phyloP scores from a whole-genome alignment of 2,329 filamentous ascomycete species.

The Acrodontium crateriforme region DNA sequence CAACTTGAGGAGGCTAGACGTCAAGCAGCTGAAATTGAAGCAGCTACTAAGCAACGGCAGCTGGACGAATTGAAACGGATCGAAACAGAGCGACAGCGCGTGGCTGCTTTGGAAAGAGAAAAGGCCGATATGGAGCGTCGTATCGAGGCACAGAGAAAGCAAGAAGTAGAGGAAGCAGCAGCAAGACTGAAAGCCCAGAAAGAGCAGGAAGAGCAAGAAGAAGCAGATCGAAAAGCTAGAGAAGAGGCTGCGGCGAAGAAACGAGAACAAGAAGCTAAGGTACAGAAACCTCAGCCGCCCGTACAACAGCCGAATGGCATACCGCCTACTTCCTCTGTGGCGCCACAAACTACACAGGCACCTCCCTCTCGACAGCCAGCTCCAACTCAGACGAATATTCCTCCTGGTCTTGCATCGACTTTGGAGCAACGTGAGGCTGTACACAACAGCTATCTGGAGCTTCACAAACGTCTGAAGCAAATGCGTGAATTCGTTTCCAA shows the following conservation, averaged over 20 bases:
- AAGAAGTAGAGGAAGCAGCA: constrained; percentile 17
- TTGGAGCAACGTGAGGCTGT: constrained; percentile 24
- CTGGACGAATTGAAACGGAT: constrained; percentile 16
- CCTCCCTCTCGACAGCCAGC: background rate
- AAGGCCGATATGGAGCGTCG: constrained; percentile 10
- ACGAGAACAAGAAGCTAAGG: constrained; percentile 15
- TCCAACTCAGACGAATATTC: background rate
- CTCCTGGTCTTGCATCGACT: background rate
- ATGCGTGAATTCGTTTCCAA: constrained; percentile 40
- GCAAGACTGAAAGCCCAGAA: constrained; percentile 12
- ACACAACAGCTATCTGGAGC: constrained; percentile 36
- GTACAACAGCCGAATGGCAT: no score
- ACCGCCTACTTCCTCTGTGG: no score
- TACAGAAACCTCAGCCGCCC: constrained; percentile 1
- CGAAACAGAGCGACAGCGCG: constrained; percentile 9
- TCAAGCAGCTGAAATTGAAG: constrained; percentile 31
- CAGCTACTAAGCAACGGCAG: constrained; percentile 23
- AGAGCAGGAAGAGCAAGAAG: constrained; percentile 12
- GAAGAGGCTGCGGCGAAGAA: constrained; percentile 12
- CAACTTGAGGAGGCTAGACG: constrained; percentile 30
- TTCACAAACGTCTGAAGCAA: constrained; percentile 56
- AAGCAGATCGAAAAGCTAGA: constrained; percentile 13
- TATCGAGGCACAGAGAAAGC: constrained; percentile 13
- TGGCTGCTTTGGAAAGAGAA: constrained; percentile 9
- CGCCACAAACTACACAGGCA: background rate